Evolutionary conservation across 495 filamentous ascomycete species (phyloP).

Genomic region (Physcia stellaris): DNA sequence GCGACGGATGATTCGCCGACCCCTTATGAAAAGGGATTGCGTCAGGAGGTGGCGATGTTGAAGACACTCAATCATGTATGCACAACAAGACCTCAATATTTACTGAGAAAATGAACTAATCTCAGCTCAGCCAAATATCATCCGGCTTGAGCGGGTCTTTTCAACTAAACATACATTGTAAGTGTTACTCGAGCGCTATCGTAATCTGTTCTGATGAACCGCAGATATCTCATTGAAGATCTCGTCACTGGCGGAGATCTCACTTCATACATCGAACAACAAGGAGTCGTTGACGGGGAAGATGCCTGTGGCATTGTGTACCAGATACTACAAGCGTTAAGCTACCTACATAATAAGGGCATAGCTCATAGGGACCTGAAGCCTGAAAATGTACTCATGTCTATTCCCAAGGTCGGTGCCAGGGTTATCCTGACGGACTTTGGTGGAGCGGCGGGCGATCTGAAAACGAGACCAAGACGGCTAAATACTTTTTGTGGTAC

Average conservation of each 20-base stretch:
- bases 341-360: conserved; percentile 40
- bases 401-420: conserved; percentile 29
- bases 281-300: conserved; percentile 32
- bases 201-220: not conserved
- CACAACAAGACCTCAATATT: conserved; percentile 10
- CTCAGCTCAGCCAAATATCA: conserved; percentile 43
- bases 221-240: conserved; percentile 53
- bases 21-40: conserved; percentile 1
- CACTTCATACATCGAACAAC: conserved; percentile 43
- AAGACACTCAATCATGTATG: conserved; percentile 46
- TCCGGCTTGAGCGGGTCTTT: conserved; percentile 41
- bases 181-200: conserved; percentile 11
- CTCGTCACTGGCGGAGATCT: conserved; percentile 53
- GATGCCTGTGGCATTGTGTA: conserved; percentile 41
- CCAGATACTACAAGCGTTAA: conserved; percentile 46
- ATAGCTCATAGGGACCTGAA: conserved; percentile 60
- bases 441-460: conserved; percentile 36
- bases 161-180: conserved; percentile 36
- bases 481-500: conserved; percentile 56
- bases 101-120: conserved; percentile 10
- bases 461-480: conserved; percentile 22
- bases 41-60: conserved; percentile 40
- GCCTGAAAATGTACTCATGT: conserved; percentile 55
- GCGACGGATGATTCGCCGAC: too few species aligned
- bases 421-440: conserved; percentile 64